Evolutionary conservation across 192 early-diverging fungal genomes (phyloP), one percentile per base, ranked within the genome.

Genomic region (Martensiomyces pterosporus): DNA sequence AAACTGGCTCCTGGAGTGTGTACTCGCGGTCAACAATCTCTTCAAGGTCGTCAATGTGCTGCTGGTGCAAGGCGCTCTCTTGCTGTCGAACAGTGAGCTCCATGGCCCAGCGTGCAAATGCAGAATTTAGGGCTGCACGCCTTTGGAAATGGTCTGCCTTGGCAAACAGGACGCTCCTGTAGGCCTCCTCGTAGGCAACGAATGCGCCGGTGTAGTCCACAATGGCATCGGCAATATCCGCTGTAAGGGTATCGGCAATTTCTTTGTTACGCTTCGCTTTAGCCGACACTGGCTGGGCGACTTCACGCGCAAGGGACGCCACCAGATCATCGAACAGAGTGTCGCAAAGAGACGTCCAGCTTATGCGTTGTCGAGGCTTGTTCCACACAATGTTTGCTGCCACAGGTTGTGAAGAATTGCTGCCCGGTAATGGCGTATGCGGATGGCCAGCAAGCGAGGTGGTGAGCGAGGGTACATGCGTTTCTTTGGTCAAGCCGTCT

Each of bases 381-480:
- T 64, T 64, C 68, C 68, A 72, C 4, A 64, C 57, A 9, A 72
- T 41, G n/a, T n/a, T n/a, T n/a, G n/a, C n/a, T n/a, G n/a, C n/a
- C n/a, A n/a, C n/a, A n/a, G n/a, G n/a, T n/a, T n/a, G n/a, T n/a
- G n/a, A n/a, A n/a, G n/a, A n/a, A n/a, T n/a, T n/a, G n/a, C n/a
- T n/a, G n/a, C n/a, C n/a, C n/a, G n/a, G n/a, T n/a, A n/a, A n/a
- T n/a, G n/a, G n/a, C n/a, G n/a, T n/a, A n/a, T n/a, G n/a, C n/a
- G n/a, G n/a, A n/a, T n/a, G n/a, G n/a, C n/a, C n/a, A n/a, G n/a
- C n/a, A n/a, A n/a, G n/a, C n/a, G n/a, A n/a, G n/a, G n/a, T n/a
- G n/a, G n/a, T n/a, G n/a, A n/a, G n/a, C n/a, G n/a, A n/a, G n/a
- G n/a, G n/a, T n/a, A n/a, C n/a, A n/a, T n/a, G n/a, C n/a, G n/a